Base-by-base conservation (phyloP, 1,284 basidiomycete genomes). In the Cryptococcus sp. region DNA sequence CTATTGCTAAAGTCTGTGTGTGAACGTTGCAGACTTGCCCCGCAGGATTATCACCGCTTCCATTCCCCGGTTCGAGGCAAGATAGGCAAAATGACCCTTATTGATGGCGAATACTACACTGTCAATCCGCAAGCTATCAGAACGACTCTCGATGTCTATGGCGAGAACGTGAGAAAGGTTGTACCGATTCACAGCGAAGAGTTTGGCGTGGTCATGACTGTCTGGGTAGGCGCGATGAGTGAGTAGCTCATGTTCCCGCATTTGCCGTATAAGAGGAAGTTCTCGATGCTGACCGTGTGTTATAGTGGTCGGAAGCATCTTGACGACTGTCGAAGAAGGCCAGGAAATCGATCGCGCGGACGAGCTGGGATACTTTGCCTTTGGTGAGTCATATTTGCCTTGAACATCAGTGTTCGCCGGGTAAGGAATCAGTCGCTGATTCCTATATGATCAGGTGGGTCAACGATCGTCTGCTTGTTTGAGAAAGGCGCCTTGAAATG, bases 41-140 rank as follows among this genome's bases (percentile, higher is more conserved):
- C 93, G 0, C 93, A 93, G 59, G 93, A 96, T 73, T 99, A 99
- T 71, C 95, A 99, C 77, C 87, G 95, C 0, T 98, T 94, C 83
- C 94, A 98, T 75, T 87, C 87, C 0, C 93, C 93, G 0, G 91
- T 95, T 19, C 88, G 92, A 64, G 94, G 92, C 0, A 84, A 74
- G 23, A 84, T 95, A 38, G 92, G 91, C 19, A 82, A 82, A 46
- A 91, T 93, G 85, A 87, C 85, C 2, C 83, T 87, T 65, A 89
- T 94, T 61, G 65, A 85, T 3, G 91, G 92, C 17, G 89, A 93
- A 72, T 95, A 94, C 75, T 95, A 94, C 75, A 95, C 93, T 0
- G 92, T 94, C 62, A 94, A 93, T 63, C 79, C 79, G 6, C 80
- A 81, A 64, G 67, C 68, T 19, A 69, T 76, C 55, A 64, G 74